phyloP scores from a whole-genome alignment of 2,329 filamentous ascomycete genomes.

The Xylaria sp. region DNA sequence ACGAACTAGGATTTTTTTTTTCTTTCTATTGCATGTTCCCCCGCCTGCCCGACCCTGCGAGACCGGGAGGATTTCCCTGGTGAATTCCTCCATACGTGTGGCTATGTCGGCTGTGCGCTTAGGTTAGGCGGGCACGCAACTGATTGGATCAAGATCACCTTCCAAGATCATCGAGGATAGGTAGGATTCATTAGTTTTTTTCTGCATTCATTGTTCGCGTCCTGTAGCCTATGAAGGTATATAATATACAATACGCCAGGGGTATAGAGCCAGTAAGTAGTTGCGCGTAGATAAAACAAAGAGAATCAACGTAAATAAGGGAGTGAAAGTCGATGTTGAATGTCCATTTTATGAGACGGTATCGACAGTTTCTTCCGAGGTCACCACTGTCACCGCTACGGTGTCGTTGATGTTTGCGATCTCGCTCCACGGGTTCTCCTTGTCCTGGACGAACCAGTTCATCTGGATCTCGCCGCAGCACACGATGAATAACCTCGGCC shows the following conservation, averaged over 20 bases:
- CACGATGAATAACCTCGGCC: conserved; percentile 33
- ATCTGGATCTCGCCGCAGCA: conserved; percentile 38
- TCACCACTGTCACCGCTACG: conserved; percentile 28
- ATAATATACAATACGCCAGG: not conserved
- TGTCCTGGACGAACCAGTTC: conserved; percentile 34
- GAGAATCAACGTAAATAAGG: no score
- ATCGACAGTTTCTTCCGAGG: conserved; percentile 19
- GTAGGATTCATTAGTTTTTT: not conserved
- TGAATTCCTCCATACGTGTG: not conserved
- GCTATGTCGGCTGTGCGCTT: not conserved
- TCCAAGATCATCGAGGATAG: not conserved
- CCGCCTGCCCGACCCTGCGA: not conserved
- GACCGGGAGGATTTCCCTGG: not conserved
- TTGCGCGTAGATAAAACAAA: not conserved
- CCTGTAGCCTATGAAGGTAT: not conserved
- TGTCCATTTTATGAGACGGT: conserved; percentile 4
- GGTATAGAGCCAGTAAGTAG: not conserved
- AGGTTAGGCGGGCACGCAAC: not conserved
- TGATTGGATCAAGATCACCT: not conserved
- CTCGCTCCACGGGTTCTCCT: conserved; percentile 31
- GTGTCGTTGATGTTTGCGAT: conserved; percentile 32
- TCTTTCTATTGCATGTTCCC: not conserved
- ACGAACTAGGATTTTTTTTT: not conserved
- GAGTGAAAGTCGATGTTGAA: conserved; percentile 9
- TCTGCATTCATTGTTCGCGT: no score